These are phyloP conservation scores for Podaxis sp. DNA, from an alignment of 768 basidiomycete species.

Conservation along the genomic window DNA sequence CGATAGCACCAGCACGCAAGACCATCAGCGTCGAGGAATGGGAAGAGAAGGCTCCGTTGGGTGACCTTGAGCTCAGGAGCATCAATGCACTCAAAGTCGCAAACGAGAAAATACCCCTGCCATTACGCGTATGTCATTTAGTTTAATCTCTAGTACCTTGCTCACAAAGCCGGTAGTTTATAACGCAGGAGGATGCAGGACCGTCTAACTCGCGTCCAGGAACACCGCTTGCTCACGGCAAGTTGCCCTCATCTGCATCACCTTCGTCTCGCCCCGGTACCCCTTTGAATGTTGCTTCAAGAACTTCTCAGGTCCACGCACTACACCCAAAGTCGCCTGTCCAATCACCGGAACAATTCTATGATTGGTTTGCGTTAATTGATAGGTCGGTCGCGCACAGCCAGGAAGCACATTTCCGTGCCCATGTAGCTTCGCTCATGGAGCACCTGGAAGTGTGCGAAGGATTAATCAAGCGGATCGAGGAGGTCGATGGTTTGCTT, in stretches of 20 bases:
- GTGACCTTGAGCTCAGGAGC: constrained; percentile 66
- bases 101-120: constrained; percentile 61
- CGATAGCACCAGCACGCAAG: constrained; percentile 4
- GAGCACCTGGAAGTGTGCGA: constrained; percentile 81
- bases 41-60: constrained; percentile 81
- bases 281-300: constrained; percentile 24
- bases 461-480: constrained; percentile 65
- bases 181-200: constrained; percentile 21
- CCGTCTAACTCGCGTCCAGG: constrained; percentile 34
- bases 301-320: constrained; percentile 37
- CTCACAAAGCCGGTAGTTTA: constrained; percentile 25
- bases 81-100: constrained; percentile 41
- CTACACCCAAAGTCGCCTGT: constrained; percentile 78
- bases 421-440: constrained; percentile 75
- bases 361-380: constrained; percentile 92
- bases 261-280: constrained; percentile 44
- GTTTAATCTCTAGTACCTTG: constrained; percentile 1
- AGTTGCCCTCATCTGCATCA: constrained; percentile 1
- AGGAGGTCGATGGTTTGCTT: constrained; percentile 73
- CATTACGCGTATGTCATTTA: constrained; percentile 62
- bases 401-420: constrained; percentile 90
- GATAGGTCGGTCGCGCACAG: constrained; percentile 90
- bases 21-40: constrained; percentile 83
- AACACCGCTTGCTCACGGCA: constrained; percentile 32
- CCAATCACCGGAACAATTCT: constrained; percentile 92